Conservation (phyloP, 2,329 filamentous ascomycete genomes). For the Fusarium sp. region DNA sequence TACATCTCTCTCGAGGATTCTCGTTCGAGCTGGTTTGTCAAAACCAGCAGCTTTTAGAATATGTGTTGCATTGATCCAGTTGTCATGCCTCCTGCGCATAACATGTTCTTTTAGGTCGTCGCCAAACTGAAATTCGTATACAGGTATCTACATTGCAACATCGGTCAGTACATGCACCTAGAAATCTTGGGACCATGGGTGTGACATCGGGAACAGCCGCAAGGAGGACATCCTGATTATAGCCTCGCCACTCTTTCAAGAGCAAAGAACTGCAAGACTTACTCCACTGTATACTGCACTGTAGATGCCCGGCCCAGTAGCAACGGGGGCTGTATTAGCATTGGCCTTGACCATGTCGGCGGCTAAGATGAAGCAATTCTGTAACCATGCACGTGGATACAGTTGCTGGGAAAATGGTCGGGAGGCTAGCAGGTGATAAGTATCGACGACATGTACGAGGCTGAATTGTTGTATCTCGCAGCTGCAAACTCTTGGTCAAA, state of each 20-base stretch:
- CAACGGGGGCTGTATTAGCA: conserved; percentile 42
- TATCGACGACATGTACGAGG: conserved; percentile 15
- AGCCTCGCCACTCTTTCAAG: background rate
- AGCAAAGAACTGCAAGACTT: conserved; percentile 47
- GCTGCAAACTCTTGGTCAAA: conserved; percentile 33
- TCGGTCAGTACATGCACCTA: conserved; percentile 10
- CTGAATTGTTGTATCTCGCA: conserved; percentile 19
- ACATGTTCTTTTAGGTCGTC: conserved; percentile 84
- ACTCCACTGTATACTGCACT: conserved; percentile 76
- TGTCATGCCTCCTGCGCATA: conserved; percentile 90
- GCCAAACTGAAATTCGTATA: conserved; percentile 91
- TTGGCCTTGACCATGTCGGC: conserved; percentile 59
- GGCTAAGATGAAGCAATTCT: conserved; percentile 37
- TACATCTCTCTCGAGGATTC: conserved; percentile 95
- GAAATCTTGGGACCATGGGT: background rate
- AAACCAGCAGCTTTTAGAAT: conserved; percentile 97
- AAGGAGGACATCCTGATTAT: conserved; percentile 3
- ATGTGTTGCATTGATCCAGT: conserved; percentile 99
- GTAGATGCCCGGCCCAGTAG: conserved; percentile 63
- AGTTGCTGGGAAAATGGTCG: conserved; percentile 4
- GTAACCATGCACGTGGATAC: conserved; percentile 30
- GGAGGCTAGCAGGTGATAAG: background rate
- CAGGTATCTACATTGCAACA: conserved; percentile 73
- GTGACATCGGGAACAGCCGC: background rate
- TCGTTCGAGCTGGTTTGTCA: conserved; percentile 93